A percentile compares a stretch with the other conserved stretches of the same genome.
Conservation (phyloP, 2,329 filamentous ascomycete genomes). For the Lachnellula hyalina region DNA sequence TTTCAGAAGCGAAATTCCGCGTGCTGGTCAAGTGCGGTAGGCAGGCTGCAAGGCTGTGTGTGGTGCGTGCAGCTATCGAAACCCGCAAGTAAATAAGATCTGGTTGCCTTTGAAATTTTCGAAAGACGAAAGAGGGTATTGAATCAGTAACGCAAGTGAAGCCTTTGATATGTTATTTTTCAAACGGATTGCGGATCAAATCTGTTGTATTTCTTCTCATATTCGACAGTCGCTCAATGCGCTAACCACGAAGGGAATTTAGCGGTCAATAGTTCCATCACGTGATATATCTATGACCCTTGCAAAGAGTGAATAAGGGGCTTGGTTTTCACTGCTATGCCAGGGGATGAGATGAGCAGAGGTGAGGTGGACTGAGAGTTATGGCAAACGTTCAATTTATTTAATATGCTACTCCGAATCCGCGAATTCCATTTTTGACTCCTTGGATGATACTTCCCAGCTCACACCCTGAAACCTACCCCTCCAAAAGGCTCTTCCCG, state of each 20-base stretch:
- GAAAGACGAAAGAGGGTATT: slow-evolving; percentile 20
- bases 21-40: slow-evolving; percentile 3
- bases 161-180: neutral
- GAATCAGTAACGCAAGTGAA: slow-evolving; percentile 13
- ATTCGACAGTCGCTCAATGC: slow-evolving; percentile 3
- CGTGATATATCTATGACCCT: neutral
- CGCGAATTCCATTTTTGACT: slow-evolving; percentile 12
- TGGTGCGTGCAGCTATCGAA: slow-evolving; percentile 12
- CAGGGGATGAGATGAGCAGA: neutral
- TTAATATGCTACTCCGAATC: neutral
- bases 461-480: slow-evolving; percentile 15
- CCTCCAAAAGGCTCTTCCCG: slow-evolving; percentile 16
- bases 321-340: neutral
- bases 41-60: slow-evolving; percentile 18
- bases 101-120: slow-evolving; percentile 9
- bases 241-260: neutral
- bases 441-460: neutral
- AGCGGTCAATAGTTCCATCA: neutral
- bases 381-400: neutral
- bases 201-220: slow-evolving; percentile 10
- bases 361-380: neutral
- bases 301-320: neutral
- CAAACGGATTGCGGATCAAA: neutral
- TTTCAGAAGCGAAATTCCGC: slow-evolving; percentile 22
- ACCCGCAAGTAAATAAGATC: slow-evolving; percentile 13